phyloP scores from a whole-genome alignment of 2,329 filamentous ascomycete species.

The Diaporthe vaccinii region DNA sequence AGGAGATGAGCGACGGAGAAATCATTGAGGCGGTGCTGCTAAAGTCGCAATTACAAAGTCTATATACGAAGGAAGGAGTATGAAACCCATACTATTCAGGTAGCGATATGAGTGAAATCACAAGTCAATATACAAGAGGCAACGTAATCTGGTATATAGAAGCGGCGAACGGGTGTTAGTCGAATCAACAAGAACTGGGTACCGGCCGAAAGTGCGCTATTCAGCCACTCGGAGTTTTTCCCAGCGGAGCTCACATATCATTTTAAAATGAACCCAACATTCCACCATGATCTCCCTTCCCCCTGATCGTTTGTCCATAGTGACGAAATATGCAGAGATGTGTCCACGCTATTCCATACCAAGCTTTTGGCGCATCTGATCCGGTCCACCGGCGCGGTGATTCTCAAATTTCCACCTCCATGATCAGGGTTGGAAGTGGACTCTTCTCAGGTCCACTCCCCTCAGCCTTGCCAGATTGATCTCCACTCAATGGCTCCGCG shows the following conservation, averaged over 20 bases:
- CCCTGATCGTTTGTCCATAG: slow-evolving; percentile 7
- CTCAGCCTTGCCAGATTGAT: slow-evolving; percentile 26
- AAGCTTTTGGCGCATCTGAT: slow-evolving; percentile 18
- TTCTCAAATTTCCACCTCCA: slow-evolving; percentile 5
- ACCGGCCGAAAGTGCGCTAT: slow-evolving; percentile 1
- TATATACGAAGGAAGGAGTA: neutral
- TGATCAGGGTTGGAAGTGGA: slow-evolving; percentile 20
- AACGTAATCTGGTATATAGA: neutral
- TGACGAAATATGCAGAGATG: slow-evolving; percentile 13
- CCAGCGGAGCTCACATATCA: slow-evolving; percentile 27
- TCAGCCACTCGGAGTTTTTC: slow-evolving; percentile 19
- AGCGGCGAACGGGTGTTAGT: neutral
- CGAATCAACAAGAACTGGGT: slow-evolving; percentile 24
- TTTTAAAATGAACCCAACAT: slow-evolving; percentile 27
- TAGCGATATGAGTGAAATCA: slow-evolving; percentile 13
- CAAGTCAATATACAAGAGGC: neutral
- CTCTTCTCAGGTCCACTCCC: neutral
- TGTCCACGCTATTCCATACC: neutral
- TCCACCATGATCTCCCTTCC: neutral
- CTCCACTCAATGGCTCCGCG: slow-evolving; percentile 19
- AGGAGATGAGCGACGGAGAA: slow-evolving; percentile 26
- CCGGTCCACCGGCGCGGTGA: neutral
- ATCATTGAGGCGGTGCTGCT: neutral
- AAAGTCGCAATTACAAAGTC: neutral
- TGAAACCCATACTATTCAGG: neutral